phyloP scores from a whole-genome alignment of 768 basidiomycete species.

The Collybia mongolica region DNA sequence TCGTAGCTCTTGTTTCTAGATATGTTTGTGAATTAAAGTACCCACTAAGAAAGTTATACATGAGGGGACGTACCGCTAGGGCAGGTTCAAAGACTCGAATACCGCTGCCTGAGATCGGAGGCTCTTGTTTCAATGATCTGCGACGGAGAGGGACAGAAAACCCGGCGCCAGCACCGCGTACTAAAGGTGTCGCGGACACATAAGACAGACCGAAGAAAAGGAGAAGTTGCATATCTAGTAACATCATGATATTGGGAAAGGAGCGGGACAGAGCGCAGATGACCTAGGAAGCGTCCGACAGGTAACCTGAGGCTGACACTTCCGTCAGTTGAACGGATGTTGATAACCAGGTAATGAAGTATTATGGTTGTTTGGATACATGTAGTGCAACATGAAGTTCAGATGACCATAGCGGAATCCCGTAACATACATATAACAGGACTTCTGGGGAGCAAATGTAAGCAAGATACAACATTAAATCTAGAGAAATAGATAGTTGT shows the following conservation, averaged over 20 bases:
- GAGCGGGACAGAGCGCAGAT: not conserved
- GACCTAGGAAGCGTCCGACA: too few species aligned
- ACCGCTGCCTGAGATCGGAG: not conserved
- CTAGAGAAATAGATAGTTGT: too few species aligned
- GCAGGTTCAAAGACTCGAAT: not conserved
- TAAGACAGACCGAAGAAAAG: not conserved
- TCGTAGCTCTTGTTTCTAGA: slow-evolving; percentile 4
- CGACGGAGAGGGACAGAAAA: not conserved
- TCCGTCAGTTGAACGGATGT: too few species aligned
- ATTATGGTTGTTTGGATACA: too few species aligned
- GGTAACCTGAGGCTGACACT: too few species aligned
- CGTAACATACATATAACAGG: too few species aligned
- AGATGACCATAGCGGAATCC: too few species aligned
- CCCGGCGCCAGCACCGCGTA: not conserved
- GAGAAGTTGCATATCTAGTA: not conserved
- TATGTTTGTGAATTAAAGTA: too few species aligned
- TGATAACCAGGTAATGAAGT: too few species aligned
- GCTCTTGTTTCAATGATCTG: not conserved
- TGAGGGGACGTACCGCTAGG: not conserved
- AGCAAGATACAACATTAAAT: too few species aligned
- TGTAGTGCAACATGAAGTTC: too few species aligned
- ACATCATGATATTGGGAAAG: not conserved
- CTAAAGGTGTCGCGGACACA: not conserved
- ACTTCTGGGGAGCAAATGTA: too few species aligned
- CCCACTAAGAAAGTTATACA: not conserved